These are phyloP conservation scores for Fusarium penzigii DNA, from an alignment of 2,329 filamentous ascomycete genomes.

Conservation along the genomic window DNA sequence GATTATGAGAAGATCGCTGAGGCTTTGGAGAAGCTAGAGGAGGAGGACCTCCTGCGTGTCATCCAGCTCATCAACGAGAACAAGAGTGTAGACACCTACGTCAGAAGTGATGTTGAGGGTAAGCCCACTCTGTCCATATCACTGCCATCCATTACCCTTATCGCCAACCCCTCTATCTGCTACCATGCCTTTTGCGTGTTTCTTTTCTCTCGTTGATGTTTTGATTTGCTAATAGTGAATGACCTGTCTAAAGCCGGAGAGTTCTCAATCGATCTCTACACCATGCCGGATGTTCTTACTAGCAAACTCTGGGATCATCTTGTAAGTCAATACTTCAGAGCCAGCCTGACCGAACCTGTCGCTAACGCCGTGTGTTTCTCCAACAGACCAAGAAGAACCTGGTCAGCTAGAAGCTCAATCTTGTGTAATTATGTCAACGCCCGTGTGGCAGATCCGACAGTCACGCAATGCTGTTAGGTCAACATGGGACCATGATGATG, in stretches of 20 bases:
- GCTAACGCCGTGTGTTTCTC: background rate
- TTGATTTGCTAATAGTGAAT: constrained; percentile 37
- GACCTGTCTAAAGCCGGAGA: constrained; percentile 69
- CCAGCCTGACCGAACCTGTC: too few relatives aligned
- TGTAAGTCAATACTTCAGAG: too few relatives aligned
- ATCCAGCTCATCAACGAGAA: constrained; percentile 99
- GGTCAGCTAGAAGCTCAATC: constrained; percentile 31
- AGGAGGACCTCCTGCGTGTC: constrained; percentile 91
- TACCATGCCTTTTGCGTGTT: background rate
- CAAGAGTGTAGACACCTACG: constrained; percentile 91
- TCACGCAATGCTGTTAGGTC: too few relatives aligned
- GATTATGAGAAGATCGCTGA: constrained; percentile 98
- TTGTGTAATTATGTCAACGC: constrained; percentile 19
- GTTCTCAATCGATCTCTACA: constrained; percentile 97
- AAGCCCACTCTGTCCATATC: constrained; percentile 41
- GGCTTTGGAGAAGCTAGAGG: constrained; percentile 80
- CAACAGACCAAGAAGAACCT: constrained; percentile 44
- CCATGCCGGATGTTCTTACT: constrained; percentile 84
- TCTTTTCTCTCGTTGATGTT: constrained; percentile 33
- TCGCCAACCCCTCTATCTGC: background rate
- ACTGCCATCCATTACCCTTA: background rate
- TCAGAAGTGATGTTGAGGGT: constrained; percentile 96
- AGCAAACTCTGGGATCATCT: constrained; percentile 95
- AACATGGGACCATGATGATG: too few relatives aligned
- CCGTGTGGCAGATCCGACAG: too few relatives aligned